Evolutionary conservation across 2,329 filamentous ascomycete species (phyloP), one percentile per base, ranked within the genome.

Genomic region (Triangularia setosa): DNA sequence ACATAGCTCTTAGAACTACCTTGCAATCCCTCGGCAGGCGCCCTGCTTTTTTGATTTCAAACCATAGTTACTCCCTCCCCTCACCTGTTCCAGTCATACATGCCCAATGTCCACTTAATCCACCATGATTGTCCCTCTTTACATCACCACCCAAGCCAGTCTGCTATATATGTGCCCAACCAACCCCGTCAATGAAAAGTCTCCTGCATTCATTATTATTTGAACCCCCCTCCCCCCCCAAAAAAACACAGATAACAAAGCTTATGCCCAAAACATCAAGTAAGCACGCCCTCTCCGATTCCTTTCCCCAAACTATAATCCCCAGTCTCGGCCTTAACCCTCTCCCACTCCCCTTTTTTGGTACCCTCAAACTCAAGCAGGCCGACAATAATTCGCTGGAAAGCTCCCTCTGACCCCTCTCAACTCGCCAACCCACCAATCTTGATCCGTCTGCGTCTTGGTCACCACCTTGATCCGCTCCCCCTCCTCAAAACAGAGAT

Each of bases 351-450:
- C 3, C n/a, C 40, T 7, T 6, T 18, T 48, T 21, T 4, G 6
- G 2, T 40, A 40, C 35, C 35, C 2, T 5, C 12, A 2, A 8
- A 48, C 23, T 67, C 16, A 70, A 16, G 64, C 27, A 12, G 65
- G 64, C 61, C 67, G 68, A 72, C 89, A 91, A 77, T 96, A 96
- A 76, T 96, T 96, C 6, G 92, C 92, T 0, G 92, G 92, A 73
- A 96, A 96, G 69, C 81, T 87, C 3, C 92, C 92, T 72, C 82
- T 84, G 25, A 80, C 75, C 0, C 91, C 91, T 48, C 81, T 80
- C 14, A 93, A 68, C 75, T 95, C 91, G 12, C 92, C 92, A 67
- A 91, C 85, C 92, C 92, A 96, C 91, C 92, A 96, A 73, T 95
- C 92, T 76, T 95, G 90, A 23, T 87, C 89, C 66, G 88, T 92